Conservation (phyloP, 805 yeast genomes). For the Sungouiella thailandica region DNA sequence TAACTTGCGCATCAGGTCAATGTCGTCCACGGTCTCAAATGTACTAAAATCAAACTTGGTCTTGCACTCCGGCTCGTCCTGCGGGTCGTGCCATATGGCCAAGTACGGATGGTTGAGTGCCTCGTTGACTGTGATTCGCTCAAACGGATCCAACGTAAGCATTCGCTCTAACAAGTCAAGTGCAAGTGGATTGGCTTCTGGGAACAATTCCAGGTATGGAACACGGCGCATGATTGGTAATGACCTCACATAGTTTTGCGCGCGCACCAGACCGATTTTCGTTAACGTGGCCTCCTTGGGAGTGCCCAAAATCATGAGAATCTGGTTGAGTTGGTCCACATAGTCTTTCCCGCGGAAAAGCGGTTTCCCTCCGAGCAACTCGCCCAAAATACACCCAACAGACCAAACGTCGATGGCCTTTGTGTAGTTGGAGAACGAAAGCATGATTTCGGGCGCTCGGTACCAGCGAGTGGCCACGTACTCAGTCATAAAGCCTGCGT, state of each 20-base stretch:
- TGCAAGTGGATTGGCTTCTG: conserved; percentile 83
- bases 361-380: conserved; percentile 84
- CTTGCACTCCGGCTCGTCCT: conserved; percentile 82
- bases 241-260: conserved; percentile 86
- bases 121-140: conserved; percentile 81
- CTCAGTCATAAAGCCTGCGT: conserved; percentile 92
- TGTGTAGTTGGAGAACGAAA: conserved; percentile 89
- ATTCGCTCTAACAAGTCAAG: conserved; percentile 63
- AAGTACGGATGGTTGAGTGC: conserved; percentile 89
- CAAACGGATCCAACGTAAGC: conserved; percentile 82
- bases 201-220: conserved; percentile 67
- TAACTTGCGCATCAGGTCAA: conserved; percentile 68
- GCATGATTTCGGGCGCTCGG: conserved; percentile 96
- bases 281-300: conserved; percentile 55
- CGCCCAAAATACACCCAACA: conserved; percentile 95
- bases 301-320: conserved; percentile 83
- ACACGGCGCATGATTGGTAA: conserved; percentile 78
- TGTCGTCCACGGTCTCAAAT: conserved; percentile 77
- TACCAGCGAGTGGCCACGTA: conserved; percentile 99
- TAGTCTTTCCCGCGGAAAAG: conserved; percentile 93
- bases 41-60: conserved; percentile 75
- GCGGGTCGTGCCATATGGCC: conserved; percentile 65
- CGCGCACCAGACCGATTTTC: conserved; percentile 71
- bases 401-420: conserved; percentile 98
- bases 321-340: conserved; percentile 90